Evolutionary conservation across 2,329 filamentous ascomycete species (phyloP), one percentile per base, ranked within the genome.

Genomic region (Cercospora janseana): DNA sequence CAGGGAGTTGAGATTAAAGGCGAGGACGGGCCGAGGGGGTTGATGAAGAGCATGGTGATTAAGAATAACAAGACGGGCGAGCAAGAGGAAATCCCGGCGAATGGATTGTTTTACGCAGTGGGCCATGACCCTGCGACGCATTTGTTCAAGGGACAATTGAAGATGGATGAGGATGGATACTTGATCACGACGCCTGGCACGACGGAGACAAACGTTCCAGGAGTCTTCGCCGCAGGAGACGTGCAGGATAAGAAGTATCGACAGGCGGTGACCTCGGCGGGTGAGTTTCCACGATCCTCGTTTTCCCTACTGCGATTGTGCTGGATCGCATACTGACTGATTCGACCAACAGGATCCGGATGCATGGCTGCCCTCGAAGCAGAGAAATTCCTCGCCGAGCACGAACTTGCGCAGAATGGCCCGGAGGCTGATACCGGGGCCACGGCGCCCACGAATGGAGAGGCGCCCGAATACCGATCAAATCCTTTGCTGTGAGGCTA

Each of bases 181-280:
- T 82, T 98, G 52, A 70, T 90, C 62, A 98, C 93, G 49, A 82
- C 86, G 71, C 87, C 93, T 3, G 94, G 93, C 49, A 92, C 89
- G 37, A 89, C 89, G 52, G 79, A 86, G 66, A 98, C 93, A 40
- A 95, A 83, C 71, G 72, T 96, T 4, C 82, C 89, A 67, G 93
- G 93, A 69, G 89, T 98, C 15, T 98, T 96, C 68, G 93, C 93
- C 28, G 93, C 92, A 7, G 93, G 93, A 58, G 93, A 98, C 69
- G 94, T 98, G 7, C 93, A 98, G 77, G 94, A 98, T 70, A 98
- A 97, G 85, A 83, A 86, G 68, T 98, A 98, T 72, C 83, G 93
- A 69, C 93, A 98, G 76, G 93, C 93, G 38, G 94, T 98, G 60
- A 98, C 93, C 58, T 96, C 91, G 74, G 93, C 93, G 63, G 92